These are phyloP conservation scores for Picochlorum costavermella DNA, from an alignment of 139 green algal genomes.

Conservation along the genomic window DNA sequence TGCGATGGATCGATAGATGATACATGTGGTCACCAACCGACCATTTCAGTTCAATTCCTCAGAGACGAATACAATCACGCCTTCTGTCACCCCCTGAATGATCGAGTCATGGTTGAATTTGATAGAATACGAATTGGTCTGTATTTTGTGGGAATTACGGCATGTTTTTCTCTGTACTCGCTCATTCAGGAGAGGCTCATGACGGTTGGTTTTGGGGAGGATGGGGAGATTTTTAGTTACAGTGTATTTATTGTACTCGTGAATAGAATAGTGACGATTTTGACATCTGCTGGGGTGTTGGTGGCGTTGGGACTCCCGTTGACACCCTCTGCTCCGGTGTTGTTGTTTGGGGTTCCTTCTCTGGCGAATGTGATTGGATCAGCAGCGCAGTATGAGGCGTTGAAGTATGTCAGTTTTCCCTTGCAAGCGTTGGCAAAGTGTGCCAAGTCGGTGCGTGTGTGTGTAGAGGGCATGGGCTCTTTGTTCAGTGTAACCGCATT, in stretches of 20 bases:
- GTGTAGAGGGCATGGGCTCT: background rate
- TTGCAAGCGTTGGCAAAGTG: conserved; percentile 91
- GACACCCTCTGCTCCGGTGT: conserved; percentile 45
- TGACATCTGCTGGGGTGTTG: conserved; percentile 41
- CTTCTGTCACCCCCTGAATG: background rate
- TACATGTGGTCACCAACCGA: no score
- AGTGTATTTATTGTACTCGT: conserved; percentile 90
- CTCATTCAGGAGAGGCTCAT: conserved; percentile 32
- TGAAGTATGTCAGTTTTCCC: conserved; percentile 94
- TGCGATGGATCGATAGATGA: no score
- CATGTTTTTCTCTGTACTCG: conserved; percentile 23
- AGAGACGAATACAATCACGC: background rate
- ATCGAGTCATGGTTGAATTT: background rate
- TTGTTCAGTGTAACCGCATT: background rate
- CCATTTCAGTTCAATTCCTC: no score
- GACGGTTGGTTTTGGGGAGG: conserved; percentile 20
- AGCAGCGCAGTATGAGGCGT: conserved; percentile 93
- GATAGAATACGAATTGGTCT: background rate
- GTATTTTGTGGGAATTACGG: conserved; percentile 21
- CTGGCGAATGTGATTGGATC: conserved; percentile 91
- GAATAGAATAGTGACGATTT: conserved; percentile 76
- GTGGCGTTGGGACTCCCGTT: conserved; percentile 21
- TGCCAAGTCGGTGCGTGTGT: conserved; percentile 78
- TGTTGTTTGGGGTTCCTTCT: conserved; percentile 55
- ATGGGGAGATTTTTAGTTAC: conserved; percentile 30